Conservation (phyloP, 768 basidiomycete genomes). For the Xerocomus spinulosus region DNA sequence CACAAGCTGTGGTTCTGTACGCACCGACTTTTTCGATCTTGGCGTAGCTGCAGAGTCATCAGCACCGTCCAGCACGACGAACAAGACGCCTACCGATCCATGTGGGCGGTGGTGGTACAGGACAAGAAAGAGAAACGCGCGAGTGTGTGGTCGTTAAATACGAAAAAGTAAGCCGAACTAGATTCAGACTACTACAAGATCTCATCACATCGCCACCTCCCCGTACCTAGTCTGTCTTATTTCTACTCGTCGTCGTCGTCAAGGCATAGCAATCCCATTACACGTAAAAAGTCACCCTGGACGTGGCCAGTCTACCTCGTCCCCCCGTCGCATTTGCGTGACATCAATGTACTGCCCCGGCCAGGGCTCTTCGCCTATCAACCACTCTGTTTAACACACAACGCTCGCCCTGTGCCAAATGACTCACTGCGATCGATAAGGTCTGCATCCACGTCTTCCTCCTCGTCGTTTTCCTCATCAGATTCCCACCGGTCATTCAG, state of each 20-base stretch:
- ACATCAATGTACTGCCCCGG: slow-evolving; percentile 76
- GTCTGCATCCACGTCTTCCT: slow-evolving; percentile 45
- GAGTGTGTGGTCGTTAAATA: slow-evolving; percentile 17
- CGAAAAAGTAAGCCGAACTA: slow-evolving; percentile 16
- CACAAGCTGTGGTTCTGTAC: slow-evolving; percentile 33
- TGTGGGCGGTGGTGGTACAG: slow-evolving; percentile 13
- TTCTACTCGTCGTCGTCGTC: background rate
- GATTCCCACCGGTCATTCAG: slow-evolving; percentile 60
- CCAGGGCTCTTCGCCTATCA: slow-evolving; percentile 60
- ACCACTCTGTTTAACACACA: slow-evolving; percentile 7
- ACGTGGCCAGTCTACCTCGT: slow-evolving; percentile 69
- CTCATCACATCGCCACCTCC: slow-evolving; percentile 14
- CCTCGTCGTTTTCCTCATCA: slow-evolving; percentile 50
- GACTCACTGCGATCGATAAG: slow-evolving; percentile 70
- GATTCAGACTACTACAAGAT: slow-evolving; percentile 4
- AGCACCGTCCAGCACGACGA: slow-evolving; percentile 10
- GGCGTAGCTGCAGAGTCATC: slow-evolving; percentile 64
- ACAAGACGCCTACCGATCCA: slow-evolving; percentile 32
- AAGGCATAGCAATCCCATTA: background rate
- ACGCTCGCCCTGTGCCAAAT: background rate
- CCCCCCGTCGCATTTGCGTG: slow-evolving; percentile 51
- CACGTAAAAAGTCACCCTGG: slow-evolving; percentile 41
- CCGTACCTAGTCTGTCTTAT: background rate
- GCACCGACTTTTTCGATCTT: slow-evolving; percentile 98
- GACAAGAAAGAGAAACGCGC: background rate